Percentiles rank a stretch among this genome's conserved stretches.
Evolutionary conservation across 805 yeast genomes (phyloP).

Genomic region (Torulaspora maleeae): DNA sequence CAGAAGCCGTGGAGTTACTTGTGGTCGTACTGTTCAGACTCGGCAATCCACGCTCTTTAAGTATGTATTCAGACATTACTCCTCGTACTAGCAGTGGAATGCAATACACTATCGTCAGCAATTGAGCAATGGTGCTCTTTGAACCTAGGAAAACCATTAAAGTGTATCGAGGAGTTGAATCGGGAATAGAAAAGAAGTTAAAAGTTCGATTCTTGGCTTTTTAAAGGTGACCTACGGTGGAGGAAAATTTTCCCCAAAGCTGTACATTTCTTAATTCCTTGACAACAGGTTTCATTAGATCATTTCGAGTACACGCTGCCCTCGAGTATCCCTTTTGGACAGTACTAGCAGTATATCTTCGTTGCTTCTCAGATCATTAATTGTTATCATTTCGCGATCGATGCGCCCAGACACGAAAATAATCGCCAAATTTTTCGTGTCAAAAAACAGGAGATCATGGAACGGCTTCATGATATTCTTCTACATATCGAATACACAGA

Average conservation of each 20-base stretch:
- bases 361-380: neutral
- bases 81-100: neutral
- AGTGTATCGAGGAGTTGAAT: neutral
- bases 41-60: slow-evolving; percentile 3
- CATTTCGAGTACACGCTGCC: neutral
- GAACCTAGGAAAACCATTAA: neutral
- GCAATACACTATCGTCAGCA: neutral
- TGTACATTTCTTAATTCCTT: neutral
- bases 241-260: neutral
- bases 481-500: neutral
- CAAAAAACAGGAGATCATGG: neutral
- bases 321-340: neutral
- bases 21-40: neutral
- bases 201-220: neutral
- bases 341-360: neutral
- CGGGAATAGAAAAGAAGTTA: neutral
- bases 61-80: neutral
- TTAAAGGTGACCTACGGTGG: neutral
- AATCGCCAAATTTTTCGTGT: slow-evolving; percentile 3
- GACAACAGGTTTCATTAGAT: neutral
- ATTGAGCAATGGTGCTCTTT: neutral
- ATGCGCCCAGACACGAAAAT: neutral
- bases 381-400: slow-evolving; percentile 1
- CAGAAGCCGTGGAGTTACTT: neutral
- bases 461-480: neutral